Evolutionary conservation across 805 yeast species (phyloP), one percentile per base, ranked within the genome.

Genomic region (Starmerella bombicola): DNA sequence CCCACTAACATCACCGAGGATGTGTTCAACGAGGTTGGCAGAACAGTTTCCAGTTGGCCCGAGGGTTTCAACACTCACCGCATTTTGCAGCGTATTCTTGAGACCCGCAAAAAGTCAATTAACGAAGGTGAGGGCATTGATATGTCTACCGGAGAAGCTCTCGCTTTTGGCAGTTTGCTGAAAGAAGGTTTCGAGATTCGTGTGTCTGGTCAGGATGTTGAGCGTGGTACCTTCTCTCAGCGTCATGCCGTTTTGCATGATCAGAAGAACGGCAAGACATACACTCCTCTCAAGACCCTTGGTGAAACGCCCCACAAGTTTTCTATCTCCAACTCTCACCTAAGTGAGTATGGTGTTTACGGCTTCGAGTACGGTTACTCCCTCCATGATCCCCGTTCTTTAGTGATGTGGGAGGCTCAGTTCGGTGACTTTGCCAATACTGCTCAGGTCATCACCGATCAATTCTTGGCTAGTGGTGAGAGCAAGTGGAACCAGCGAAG

Each of bases 381-480:
- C 6, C 72, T 91, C 65, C 83, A 95, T 47, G 82, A 93, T 38
- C 99, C 99, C 53, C 96, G 91, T 60, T 91, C 95, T 41, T 74
- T 83, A 45, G 96, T 88, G 38, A 79, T 80, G 70, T 91, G 99
- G 99, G 99, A 91, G 69, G 98, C 97, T 43, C 99, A 91, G 71
- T 91, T 91, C 56, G 99, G 99, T 75, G 99, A 91, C 69, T 91
- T 91, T 58, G 99, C 98, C 58, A 91, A 91, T 73, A 91, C 97
- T 53, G 98, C 96, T 16, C 98, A 91, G 70, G 97, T 91, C 50
- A 81, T 91, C 55, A 73, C 83, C 55, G 99, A 91, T 65, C 98
- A 91, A 70, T 91, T 91, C 63, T 74, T 91, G 59, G 81, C 96
- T 33, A 83, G 86, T 60, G 98, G 93, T 63, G 99, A 91, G 69